phyloP scores from a whole-genome alignment of 2,329 filamentous ascomycete species.

The Mollisiaceae sp. region DNA sequence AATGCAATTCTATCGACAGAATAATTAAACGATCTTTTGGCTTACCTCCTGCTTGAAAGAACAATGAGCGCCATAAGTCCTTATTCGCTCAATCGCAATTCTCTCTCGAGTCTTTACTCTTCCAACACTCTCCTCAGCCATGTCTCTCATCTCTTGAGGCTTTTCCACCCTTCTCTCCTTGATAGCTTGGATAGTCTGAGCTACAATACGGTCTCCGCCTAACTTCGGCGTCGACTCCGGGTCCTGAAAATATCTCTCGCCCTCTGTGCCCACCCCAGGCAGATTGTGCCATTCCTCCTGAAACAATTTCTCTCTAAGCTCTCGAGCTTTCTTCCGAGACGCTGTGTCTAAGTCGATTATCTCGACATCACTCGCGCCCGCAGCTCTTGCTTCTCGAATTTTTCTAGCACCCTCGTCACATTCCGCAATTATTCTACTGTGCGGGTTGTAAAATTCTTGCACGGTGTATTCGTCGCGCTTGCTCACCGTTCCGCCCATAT shows the following conservation, averaged over 20 bases:
- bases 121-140: constrained; percentile 25
- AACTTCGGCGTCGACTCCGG: neutral
- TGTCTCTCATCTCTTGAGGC: constrained; percentile 23
- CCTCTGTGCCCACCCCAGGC: too few relatives aligned
- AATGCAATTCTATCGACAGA: too few relatives aligned
- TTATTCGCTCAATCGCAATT: neutral
- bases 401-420: neutral
- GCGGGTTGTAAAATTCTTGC: neutral
- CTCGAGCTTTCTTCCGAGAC: neutral
- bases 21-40: neutral
- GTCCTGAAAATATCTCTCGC: too few relatives aligned
- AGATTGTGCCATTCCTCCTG: too few relatives aligned
- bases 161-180: neutral
- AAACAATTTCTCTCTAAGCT: neutral
- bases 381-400: neutral
- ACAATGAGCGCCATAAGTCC: neutral
- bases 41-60: neutral
- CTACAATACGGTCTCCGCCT: neutral
- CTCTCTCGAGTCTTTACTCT: constrained; percentile 13
- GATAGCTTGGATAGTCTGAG: neutral
- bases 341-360: neutral
- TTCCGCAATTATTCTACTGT: too few relatives aligned
- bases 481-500: too few relatives aligned
- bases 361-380: neutral
- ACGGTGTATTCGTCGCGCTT: neutral